Evolutionary conservation across 768 basidiomycete genomes (phyloP), one percentile per base, ranked within the genome.

Genomic region (Naematelia encephala): DNA sequence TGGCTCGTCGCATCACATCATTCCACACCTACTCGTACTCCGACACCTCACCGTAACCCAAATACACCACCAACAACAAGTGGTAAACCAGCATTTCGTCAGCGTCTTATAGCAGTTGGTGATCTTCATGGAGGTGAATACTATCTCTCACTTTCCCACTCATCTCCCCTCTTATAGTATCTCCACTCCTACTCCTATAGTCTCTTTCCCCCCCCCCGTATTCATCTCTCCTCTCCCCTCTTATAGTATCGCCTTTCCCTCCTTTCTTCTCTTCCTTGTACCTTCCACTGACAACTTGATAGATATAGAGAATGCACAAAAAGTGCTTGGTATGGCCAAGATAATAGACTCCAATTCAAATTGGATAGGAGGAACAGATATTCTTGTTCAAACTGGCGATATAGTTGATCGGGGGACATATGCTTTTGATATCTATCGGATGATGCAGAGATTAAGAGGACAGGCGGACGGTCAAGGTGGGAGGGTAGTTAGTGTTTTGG

Each of bases 381-480:
- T 87, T 47, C 86, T 97, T 57, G 91, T 96, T 16, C 94, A 98
- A 80, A 96, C 92, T 0, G 93, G 92, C 2, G 92, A 97, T 77
- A 92, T 96, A 28, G 89, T 97, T 55, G 92, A 96, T 78, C 57
- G 74, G 80, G 92, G 91, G 11, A 53, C 66, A 1, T 48, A 56
- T 53, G 60, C 59, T 16, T 5, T 60, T 30, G 60, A 66, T 34
- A 66, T 98, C 10, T 98, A 89, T 75, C 69, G 80, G 26, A 86
- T 87, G 84, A 89, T 98, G 86, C 91, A 93, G 59, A 78, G 78
- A 39, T 81, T 99, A 5, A 84, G 93, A 23, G 82, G 78, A 5
- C 85, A 97, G 74, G 93, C 94, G 0, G 77, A 77, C 3, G 77
- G 79, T 0, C 79, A 76, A 13, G 90, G 90, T 2, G 92, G 90